These are phyloP conservation scores for Fomitopsis pinicola DNA, from an alignment of 1,284 basidiomycete species.

Conservation along the genomic window DNA sequence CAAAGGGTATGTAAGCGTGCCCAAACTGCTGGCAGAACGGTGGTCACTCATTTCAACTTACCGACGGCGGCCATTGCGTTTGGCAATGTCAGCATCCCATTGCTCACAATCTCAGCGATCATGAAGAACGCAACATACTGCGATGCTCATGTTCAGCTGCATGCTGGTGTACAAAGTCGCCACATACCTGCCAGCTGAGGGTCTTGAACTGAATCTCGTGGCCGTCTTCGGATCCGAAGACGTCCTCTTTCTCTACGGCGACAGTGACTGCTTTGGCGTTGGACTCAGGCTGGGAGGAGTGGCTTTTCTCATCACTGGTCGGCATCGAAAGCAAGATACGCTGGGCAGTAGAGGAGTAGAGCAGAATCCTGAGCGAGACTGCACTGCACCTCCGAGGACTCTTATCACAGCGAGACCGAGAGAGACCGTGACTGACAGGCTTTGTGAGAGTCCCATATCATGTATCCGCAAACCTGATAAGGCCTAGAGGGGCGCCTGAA, in stretches of 20 bases:
- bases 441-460: neutral
- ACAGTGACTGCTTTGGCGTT: neutral
- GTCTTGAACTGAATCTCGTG: constrained; percentile 31
- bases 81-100: constrained; percentile 54
- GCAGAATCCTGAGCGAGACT: neutral
- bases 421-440: neutral
- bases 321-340: neutral
- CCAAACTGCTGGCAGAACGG: too few species aligned
- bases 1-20: neutral
- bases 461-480: neutral
- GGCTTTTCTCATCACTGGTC: neutral
- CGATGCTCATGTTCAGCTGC: neutral
- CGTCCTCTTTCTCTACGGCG: constrained; percentile 16
- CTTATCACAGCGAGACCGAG: neutral
- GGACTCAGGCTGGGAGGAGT: neutral
- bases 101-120: constrained; percentile 57
- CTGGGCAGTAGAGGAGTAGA: neutral
- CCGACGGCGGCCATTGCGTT: constrained; percentile 51
- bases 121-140: constrained; percentile 49
- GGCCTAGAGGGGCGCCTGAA: neutral
- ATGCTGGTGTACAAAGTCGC: neutral
- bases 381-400: neutral
- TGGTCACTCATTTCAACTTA: constrained; percentile 12
- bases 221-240: constrained; percentile 30
- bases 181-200: constrained; percentile 45